These are phyloP conservation scores for Gnomoniopsis sp. DNA, from an alignment of 2,329 filamentous ascomycete species.

Conservation along the genomic window DNA sequence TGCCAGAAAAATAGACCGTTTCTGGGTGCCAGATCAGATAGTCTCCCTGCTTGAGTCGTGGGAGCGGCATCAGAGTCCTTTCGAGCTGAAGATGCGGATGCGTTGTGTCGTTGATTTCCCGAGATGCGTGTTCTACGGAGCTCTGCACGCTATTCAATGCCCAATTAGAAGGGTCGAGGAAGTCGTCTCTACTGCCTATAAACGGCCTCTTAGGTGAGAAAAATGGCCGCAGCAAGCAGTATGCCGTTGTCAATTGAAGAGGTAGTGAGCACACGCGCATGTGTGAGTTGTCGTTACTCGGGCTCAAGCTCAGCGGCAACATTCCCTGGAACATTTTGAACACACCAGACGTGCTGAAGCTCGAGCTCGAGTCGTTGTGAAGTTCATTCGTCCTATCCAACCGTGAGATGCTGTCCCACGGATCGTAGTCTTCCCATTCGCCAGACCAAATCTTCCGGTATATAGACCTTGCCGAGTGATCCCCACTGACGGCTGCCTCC, in stretches of 20 bases:
- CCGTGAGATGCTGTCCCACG: constrained; percentile 68
- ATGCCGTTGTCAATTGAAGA: constrained; percentile 68
- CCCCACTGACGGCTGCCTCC: constrained; percentile 60
- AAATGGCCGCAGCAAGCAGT: constrained; percentile 74
- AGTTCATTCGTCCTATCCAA: constrained; percentile 63
- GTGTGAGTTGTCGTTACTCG: constrained; percentile 64
- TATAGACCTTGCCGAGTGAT: constrained; percentile 41
- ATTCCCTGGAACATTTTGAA: constrained; percentile 80
- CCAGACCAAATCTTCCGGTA: constrained; percentile 67
- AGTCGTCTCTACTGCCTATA: neutral
- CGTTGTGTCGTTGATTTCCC: constrained; percentile 64
- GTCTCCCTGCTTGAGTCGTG: constrained; percentile 67
- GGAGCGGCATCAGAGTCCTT: constrained; percentile 67
- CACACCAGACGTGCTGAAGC: constrained; percentile 68
- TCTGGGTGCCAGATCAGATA: constrained; percentile 76
- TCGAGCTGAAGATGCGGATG: constrained; percentile 71
- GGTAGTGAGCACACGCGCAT: constrained; percentile 68
- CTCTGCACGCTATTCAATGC: constrained; percentile 24
- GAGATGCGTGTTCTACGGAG: constrained; percentile 66
- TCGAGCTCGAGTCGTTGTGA: too few species aligned
- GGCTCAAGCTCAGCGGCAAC: constrained; percentile 63
- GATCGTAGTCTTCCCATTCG: constrained; percentile 71
- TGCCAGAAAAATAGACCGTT: constrained; percentile 59
- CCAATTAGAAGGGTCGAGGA: constrained; percentile 13
- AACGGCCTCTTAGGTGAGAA: constrained; percentile 30